Evolutionary conservation across 1,139 yeast genomes (phyloP), one percentile per base, ranked within the genome.

Genomic region (Pichia inconspicua): DNA sequence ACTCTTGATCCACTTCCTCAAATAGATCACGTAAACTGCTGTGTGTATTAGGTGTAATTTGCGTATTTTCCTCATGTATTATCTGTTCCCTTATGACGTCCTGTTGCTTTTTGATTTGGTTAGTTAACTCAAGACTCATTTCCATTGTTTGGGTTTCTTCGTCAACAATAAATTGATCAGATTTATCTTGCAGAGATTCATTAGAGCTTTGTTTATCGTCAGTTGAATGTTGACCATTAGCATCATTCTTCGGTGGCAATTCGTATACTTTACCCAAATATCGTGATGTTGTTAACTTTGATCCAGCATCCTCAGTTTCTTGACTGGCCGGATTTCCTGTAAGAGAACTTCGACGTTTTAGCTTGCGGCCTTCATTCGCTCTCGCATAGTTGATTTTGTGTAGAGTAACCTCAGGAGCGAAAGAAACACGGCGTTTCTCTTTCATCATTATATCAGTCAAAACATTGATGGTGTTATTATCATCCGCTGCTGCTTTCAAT

Each of bases 401-500:
- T 36, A 83, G 66, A 0, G 88, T 82, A 0, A 82, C 89, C 57
- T 82, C 89, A 1, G 87, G 87, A 2, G 88, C 87, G 68, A 83
- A 83, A 1, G 87, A 81, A 0, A 83, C 89, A 36, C 89, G 64
- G 55, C 89, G 66, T 37, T 55, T 65, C 53, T 53, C 61, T 25
- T 39, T 49, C 44, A 44, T 45, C 42, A 50, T 32, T 48, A 42
- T 37, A 25, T 50, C 50, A 1, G 65, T 64, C 44, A 61, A 55
- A 5, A 63, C 49, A 5, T 64, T 59, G 1, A 63, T 54, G 0
- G 70, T 67, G 35, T 61, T 56, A 50, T 65, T 64, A n/a, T 57
- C 60, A 22, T 56, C 59, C 2, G 42, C 11, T 2, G 52, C 42
- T 2, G 58, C 55, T 53, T 70, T 71, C 50, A 71, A 55, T 22